Base-by-base conservation (phyloP, 306 rosid genomes). In the Ziziphus jujuba region DNA sequence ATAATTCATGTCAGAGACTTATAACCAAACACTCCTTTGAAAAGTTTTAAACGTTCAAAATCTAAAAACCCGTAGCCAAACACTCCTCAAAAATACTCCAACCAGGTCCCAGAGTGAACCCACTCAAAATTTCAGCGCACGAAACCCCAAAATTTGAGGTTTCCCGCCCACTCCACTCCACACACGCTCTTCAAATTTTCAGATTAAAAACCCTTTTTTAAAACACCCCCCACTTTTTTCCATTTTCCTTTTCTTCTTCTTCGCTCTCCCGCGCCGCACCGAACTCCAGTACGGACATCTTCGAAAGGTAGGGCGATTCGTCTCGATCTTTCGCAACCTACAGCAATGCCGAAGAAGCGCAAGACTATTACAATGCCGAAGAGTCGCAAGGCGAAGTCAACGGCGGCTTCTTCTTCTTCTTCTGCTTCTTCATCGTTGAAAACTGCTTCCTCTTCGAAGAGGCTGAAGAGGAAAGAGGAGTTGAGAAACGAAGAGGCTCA, bases 281-380 rank as follows among this genome's bases (percentile, higher is more conserved):
- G 45, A 12, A 40, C 9, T 12, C 12, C 13, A 40, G 45, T 11
- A 9, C 45, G 33, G 33, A 40, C n/a, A n/a, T n/a, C 14, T 12
- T 40, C 2, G 3, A 40, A 40, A 40, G 38, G 35, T 60, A 56
- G 63, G 63, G 33, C 33, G 33, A 28, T 28, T 28, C 63, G 1
- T 12, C 20, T 23, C 71, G 6, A 6, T 33, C 24, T 25, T n/a
- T 25, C 13, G n/a, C 22, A 31, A 14, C 20, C 20, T 8, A 3
- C 6, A 5, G 52, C 57, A 16, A 74, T 74, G 79, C 51, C 73
- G 20, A 36, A 50, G 49, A 74, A 60, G 52, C 69, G 79, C 20
- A 63, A 62, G 49, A 24, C 63, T 9, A 40, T 40, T 7, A 40
- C 45, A 10, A 40, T 40, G 45, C 45, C 45, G 45, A 40, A 12